phyloP scores from a whole-genome alignment of 1,284 basidiomycete genomes.

The Microbotryum lychnidis-dioicae region DNA sequence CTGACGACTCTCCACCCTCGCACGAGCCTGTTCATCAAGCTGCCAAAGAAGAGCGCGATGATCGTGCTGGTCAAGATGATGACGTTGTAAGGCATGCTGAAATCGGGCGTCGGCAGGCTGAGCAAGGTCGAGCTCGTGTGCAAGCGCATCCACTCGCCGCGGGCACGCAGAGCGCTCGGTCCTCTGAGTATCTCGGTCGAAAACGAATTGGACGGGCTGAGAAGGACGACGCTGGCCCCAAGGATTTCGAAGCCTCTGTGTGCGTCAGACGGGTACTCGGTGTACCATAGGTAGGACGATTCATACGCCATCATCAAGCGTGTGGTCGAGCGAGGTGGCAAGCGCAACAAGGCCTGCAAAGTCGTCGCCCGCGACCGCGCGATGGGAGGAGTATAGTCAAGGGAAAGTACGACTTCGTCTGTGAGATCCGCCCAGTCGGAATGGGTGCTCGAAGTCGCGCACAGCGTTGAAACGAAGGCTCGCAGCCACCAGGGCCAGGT shows the following conservation, averaged over 20 bases:
- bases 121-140: slow-evolving; percentile 71
- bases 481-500: slow-evolving; percentile 89
- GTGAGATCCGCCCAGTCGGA: too few relatives aligned
- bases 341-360: slow-evolving; percentile 59
- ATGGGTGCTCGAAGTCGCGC: too few relatives aligned
- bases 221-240: slow-evolving; percentile 49
- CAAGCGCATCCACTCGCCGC: slow-evolving; percentile 48
- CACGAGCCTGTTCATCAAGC: slow-evolving; percentile 77
- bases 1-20: slow-evolving; percentile 58
- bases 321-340: slow-evolving; percentile 61
- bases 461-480: slow-evolving; percentile 75
- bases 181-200: slow-evolving; percentile 5
- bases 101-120: slow-evolving; percentile 90
- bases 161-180: background rate
- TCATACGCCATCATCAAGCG: slow-evolving; percentile 64
- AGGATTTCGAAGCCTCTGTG: slow-evolving; percentile 90
- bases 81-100: slow-evolving; percentile 99
- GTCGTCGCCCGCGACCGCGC: slow-evolving; percentile 62
- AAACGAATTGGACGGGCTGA: slow-evolving; percentile 40
- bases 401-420: slow-evolving; percentile 28
- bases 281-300: slow-evolving; percentile 84
- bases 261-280: slow-evolving; percentile 91
- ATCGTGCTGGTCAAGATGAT: slow-evolving; percentile 91
- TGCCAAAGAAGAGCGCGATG: slow-evolving; percentile 87
- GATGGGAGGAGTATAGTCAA: slow-evolving; percentile 60